Base-by-base conservation (phyloP, 768 basidiomycete genomes). In the Auriscalpium vulgare region DNA sequence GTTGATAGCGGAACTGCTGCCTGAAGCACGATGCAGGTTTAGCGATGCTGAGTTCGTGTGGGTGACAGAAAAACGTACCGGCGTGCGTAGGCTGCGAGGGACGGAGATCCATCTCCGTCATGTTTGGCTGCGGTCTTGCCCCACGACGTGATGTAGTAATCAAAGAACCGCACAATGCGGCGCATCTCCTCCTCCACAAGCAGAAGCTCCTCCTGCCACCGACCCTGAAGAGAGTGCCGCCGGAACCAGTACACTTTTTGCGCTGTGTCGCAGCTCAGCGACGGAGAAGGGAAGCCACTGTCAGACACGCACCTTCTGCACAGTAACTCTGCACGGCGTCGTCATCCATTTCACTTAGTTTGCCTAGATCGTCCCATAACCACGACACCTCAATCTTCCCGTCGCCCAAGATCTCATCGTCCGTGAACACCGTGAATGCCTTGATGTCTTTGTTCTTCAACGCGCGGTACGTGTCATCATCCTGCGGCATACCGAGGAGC, bases 171-270 rank as follows among this genome's bases (percentile, higher is more conserved):
- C 6, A 60, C 47, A 8, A 52, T 37, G n/a, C 59, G 45, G 17
- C 48, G 10, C 59, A 60, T 60, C 34, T 60, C 59, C 47, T 57
- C 56, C n/a, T 47, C 9, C 47, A 60, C 8, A 9, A 60, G 59
- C 2, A 34, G 29, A 2, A 35, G 16, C 37, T 60, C 43, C 29
- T 60, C 59, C 29, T 29, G 8, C 59, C 56, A 60, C 13, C 56
- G 51, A 19, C 23, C n/a, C 19, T 9, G 10, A 13, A 45, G 11
- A 9, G 59, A 55, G 45, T 52, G 38, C 6, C 37, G 8, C 29
- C 56, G 36, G 52, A 57, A 60, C 59, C 59, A 60, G 38, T 57
- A 52, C 10, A 60, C 59, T 11, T 49, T 36, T 5, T 17, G 11
- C 2, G 55, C 55, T 56, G 17, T n/a, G n/a, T 29, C 17, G 40